Base-by-base conservation (phyloP, 1,284 basidiomycete genomes). In the Mycena sp. region DNA sequence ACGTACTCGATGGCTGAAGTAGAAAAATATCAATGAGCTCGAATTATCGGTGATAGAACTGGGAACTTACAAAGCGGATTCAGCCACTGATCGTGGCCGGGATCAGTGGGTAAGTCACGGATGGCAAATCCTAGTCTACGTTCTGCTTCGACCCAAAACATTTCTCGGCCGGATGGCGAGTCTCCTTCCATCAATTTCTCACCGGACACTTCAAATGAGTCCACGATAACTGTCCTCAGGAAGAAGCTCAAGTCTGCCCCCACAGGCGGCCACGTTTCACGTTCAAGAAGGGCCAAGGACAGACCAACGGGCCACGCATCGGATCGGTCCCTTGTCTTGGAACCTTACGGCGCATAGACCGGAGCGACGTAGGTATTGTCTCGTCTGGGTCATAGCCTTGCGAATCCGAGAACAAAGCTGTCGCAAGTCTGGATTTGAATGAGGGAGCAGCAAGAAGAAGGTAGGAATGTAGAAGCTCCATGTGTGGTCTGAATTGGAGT, bases 71-170 rank as follows among this genome's bases (percentile, higher is more conserved):
- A 85, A 41, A 87, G 77, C 2, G 94, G 92, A 76, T 93, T 86
- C 66, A 93, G 71, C 93, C 94, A 95, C 69, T 84, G 87, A 63
- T 90, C 88, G 52, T 85, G 82, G 17, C 87, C 85, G 28, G 84
- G 80, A 10, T 87, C 91, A 21, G 78, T 75, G 9, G 89, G 86
- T 45, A 94, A 76, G 72, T 92, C 90, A 30, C 87, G 83, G 56
- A 95, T 87, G 1, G 92, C 92, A 71, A 95, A 96, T 2, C 92
- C 93, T 26, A 96, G 80, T 65, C 92, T 83, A 78, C 85, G 89
- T 69, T 92, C 92, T 9, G 91, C 89, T 67, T 91, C 92, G 21
- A 84, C 81, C 64, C 67, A 68, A 29, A 44, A 85, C 66, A 45
- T 66, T 46, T 25, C 75, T 67, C 32, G 26, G 61, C 41, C 67